Conservation (phyloP, 2,329 filamentous ascomycete genomes). For the Nemania sp. region DNA sequence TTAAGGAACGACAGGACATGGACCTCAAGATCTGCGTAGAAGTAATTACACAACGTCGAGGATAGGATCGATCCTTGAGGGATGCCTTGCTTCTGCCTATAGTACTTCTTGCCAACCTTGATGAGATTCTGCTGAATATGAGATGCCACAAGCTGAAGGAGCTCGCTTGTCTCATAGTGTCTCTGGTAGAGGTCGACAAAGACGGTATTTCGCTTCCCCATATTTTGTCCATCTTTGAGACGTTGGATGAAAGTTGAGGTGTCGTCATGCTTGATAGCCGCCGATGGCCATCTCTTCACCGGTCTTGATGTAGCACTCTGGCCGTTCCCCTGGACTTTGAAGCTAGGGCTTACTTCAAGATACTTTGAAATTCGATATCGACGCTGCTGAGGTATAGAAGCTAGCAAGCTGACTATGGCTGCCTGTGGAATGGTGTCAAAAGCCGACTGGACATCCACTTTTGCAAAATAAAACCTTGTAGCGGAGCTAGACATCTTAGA, state of each 20-base stretch:
- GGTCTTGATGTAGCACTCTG: constrained; percentile 42
- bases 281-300: constrained; percentile 56
- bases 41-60: constrained; percentile 88
- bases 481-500: constrained; percentile 46
- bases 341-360: constrained; percentile 60
- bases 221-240: constrained; percentile 47
- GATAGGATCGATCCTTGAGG: constrained; percentile 92
- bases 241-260: constrained; percentile 50
- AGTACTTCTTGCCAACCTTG: constrained; percentile 85
- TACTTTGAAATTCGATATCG: constrained; percentile 76
- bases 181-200: constrained; percentile 73
- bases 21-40: constrained; percentile 86
- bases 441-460: constrained; percentile 87
- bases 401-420: constrained; percentile 70
- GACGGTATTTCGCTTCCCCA: constrained; percentile 67
- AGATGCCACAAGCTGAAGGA: constrained; percentile 73
- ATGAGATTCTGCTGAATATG: constrained; percentile 87
- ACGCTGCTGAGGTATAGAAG: constrained; percentile 57
- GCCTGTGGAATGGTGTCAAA: constrained; percentile 94
- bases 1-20: constrained; percentile 70
- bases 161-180: constrained; percentile 57
- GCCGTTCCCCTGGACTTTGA: constrained; percentile 46
- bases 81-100: constrained; percentile 85
- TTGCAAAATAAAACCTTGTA: constrained; percentile 77
- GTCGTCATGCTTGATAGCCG: constrained; percentile 52